Evolutionary conservation across 2,329 filamentous ascomycete species (phyloP).

Genomic region (Stemphylium vesicarium): DNA sequence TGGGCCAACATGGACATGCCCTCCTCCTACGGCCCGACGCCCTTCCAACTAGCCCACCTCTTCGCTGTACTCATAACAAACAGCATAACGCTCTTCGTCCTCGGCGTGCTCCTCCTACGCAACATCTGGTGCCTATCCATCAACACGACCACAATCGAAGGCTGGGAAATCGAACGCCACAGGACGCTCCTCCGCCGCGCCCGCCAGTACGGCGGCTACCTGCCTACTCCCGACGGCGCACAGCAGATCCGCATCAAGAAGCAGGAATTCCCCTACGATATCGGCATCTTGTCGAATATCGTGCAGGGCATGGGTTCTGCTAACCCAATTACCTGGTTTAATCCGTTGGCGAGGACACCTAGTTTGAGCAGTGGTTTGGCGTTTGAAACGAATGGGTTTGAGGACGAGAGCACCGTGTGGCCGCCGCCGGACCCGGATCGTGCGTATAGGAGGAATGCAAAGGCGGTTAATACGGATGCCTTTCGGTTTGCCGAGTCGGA

Average conservation of each 20-base stretch:
- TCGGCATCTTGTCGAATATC: constrained; percentile 77
- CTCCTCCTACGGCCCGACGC: constrained; percentile 71
- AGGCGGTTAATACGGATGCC: constrained; percentile 28
- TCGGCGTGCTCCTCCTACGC: constrained; percentile 70
- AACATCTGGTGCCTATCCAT: constrained; percentile 64
- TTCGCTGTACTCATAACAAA: constrained; percentile 66
- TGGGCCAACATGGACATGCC: constrained; percentile 72
- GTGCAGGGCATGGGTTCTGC: constrained; percentile 74
- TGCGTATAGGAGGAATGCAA: constrained; percentile 22
- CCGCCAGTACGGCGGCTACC: constrained; percentile 61
- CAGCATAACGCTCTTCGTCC: constrained; percentile 64
- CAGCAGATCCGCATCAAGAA: constrained; percentile 61
- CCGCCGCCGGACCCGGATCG: constrained; percentile 60
- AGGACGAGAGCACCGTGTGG: constrained; percentile 55
- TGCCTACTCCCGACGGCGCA: constrained; percentile 61
- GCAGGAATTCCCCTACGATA: constrained; percentile 82
- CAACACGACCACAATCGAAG: constrained; percentile 82
- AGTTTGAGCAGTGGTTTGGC: constrained; percentile 58
- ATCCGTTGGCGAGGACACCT: constrained; percentile 66
- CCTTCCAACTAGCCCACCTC: constrained; percentile 65
- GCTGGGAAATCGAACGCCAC: constrained; percentile 67
- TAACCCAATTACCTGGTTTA: constrained; percentile 70
- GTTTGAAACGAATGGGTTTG: constrained; percentile 80
- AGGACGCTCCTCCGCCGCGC: constrained; percentile 54
- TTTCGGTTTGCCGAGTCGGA: constrained; percentile 50